Conservation (phyloP, 1,284 basidiomycete species). For the Rugosomyces carneus region DNA sequence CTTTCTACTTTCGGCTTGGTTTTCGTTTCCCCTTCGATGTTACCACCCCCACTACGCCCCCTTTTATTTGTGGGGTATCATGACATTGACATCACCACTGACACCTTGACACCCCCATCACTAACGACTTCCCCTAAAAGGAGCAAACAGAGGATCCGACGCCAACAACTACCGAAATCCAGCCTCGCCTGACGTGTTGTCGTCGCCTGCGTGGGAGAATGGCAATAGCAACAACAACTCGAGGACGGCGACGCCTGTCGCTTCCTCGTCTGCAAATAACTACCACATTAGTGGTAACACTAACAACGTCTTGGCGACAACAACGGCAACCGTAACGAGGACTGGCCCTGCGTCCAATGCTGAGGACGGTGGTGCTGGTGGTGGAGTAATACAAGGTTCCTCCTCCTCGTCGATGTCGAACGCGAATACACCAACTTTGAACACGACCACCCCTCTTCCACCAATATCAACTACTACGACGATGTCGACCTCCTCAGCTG, state of each 20-base stretch:
- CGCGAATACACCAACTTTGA: no score
- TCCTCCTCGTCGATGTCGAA: constrained; percentile 23
- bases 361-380: background rate
- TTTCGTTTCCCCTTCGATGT: no score
- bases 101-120: no score
- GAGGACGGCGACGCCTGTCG: constrained; percentile 45
- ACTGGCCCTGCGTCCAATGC: no score
- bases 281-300: background rate
- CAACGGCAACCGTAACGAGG: background rate
- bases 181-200: constrained; percentile 58
- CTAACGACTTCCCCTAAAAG: constrained; percentile 15
- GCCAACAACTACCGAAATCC: constrained; percentile 51
- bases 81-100: no score
- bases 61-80: no score
- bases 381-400: constrained; percentile 22
- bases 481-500: no score
- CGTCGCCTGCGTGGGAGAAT: constrained; percentile 47
- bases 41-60: no score
- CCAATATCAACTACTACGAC: no score
- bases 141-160: constrained; percentile 27
- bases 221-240: constrained; percentile 17
- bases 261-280: constrained; percentile 27
- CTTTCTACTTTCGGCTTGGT: no score
- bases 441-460: no score
- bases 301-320: background rate